A percentile compares a stretch with the other conserved stretches of the same genome.
phyloP scores from a whole-genome alignment of 352 stramenopile genomes.

The Phytophthora litchii region DNA sequence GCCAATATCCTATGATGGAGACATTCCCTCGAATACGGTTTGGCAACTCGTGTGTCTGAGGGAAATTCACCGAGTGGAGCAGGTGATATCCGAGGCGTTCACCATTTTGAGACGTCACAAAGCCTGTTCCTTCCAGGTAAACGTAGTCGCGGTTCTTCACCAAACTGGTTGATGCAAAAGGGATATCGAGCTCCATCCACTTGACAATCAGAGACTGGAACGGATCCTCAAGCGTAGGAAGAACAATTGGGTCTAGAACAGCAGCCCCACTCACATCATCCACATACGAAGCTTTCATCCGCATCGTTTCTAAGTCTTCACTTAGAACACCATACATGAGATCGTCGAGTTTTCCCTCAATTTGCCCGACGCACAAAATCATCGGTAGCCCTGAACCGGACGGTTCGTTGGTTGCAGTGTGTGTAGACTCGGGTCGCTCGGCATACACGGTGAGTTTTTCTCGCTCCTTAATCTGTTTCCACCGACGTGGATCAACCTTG shows the following conservation, averaged over 20 bases:
- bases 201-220: constrained; percentile 35
- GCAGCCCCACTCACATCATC: constrained; percentile 19
- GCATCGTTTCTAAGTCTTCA: constrained; percentile 24
- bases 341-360: constrained; percentile 31
- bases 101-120: constrained; percentile 20
- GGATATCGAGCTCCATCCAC: constrained; percentile 27
- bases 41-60: constrained; percentile 28
- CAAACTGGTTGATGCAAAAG: constrained; percentile 17
- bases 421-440: constrained; percentile 13
- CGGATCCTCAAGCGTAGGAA: constrained; percentile 26
- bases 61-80: constrained; percentile 43
- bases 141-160: constrained; percentile 42
- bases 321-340: constrained; percentile 35
- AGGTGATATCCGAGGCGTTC: constrained; percentile 45
- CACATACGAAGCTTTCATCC: constrained; percentile 33
- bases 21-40: constrained; percentile 41
- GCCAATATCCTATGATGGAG: constrained; percentile 37
- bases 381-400: constrained; percentile 12
- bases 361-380: constrained; percentile 23
- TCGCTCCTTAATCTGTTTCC: constrained; percentile 41
- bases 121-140: constrained; percentile 36
- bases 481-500: constrained; percentile 27
- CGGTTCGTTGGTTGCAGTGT: not conserved
- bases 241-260: constrained; percentile 33
- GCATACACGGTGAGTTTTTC: constrained; percentile 44